Evolutionary conservation across 208 protist species (phyloP).

Genomic region (Kentomonas sorsogonicus): DNA sequence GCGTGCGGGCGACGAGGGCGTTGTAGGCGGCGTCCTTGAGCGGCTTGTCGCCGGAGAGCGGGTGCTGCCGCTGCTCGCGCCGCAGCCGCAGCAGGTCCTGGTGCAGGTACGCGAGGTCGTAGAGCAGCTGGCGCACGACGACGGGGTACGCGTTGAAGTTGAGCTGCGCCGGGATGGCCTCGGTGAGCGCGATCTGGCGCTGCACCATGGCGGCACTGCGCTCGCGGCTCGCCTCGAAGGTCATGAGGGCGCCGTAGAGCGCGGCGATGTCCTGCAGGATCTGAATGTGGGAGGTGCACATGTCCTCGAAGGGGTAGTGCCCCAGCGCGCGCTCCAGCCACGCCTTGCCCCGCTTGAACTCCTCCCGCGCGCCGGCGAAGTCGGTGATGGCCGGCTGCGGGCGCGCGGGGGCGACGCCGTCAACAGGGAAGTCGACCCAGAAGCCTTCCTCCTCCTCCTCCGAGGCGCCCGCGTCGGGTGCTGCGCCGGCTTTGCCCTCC

Average conservation of each 20-base stretch:
- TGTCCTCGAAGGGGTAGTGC: constrained; percentile 76
- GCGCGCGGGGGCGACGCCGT: constrained; percentile 29
- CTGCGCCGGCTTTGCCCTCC: constrained; percentile 7
- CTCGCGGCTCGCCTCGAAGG: constrained; percentile 54
- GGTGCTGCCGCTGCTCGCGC: constrained; percentile 47
- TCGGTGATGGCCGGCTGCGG: constrained; percentile 35
- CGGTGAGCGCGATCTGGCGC: constrained; percentile 52
- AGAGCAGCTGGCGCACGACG: constrained; percentile 73
- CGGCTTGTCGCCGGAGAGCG: constrained; percentile 37
- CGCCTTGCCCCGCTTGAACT: constrained; percentile 66
- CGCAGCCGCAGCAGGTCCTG: constrained; percentile 67
- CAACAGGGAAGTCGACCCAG: constrained; percentile 73
- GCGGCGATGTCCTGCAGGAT: constrained; percentile 60
- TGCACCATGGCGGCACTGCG: constrained; percentile 76
- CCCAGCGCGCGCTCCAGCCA: constrained; percentile 66
- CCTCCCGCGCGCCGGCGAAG: constrained; percentile 65
- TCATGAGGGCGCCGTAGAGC: constrained; percentile 50
- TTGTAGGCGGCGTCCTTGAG: constrained; percentile 71
- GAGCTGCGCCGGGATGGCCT: constrained; percentile 67
- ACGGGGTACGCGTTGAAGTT: constrained; percentile 86
- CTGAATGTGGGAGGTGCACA: constrained; percentile 82
- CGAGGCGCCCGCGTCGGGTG: too few relatives aligned
- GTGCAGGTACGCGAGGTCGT: constrained; percentile 74
- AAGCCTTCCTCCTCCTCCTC: constrained; percentile 18
- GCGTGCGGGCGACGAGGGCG: constrained; percentile 38